phyloP scores from a whole-genome alignment of 192 early-diverging fungal genomes.

The Coemansia sp. region DNA sequence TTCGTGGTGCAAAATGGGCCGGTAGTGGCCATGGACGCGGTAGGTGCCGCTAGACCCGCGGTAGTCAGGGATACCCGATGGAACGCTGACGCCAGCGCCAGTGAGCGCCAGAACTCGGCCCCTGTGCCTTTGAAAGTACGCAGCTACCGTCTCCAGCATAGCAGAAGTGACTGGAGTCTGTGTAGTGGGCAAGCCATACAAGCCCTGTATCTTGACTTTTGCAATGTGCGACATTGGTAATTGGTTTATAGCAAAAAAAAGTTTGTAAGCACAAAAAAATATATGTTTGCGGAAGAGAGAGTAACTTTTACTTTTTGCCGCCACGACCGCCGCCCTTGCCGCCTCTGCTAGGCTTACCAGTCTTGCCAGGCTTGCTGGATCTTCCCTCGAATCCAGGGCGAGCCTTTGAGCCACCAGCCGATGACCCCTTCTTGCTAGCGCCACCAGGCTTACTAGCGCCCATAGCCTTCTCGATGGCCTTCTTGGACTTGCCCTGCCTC shows the following conservation, averaged over 20 bases:
- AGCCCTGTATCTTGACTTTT: slow-evolving; percentile 43
- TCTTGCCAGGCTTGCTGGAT: background rate
- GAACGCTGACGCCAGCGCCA: slow-evolving; percentile 62
- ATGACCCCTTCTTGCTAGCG: slow-evolving; percentile 5
- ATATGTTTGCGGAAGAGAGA: background rate
- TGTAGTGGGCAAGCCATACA: slow-evolving; percentile 38
- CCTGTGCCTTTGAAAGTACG: slow-evolving; percentile 33
- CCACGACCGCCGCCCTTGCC: slow-evolving; percentile 20
- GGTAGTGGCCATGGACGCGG: slow-evolving; percentile 71
- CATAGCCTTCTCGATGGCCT: slow-evolving; percentile 58
- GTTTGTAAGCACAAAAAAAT: background rate
- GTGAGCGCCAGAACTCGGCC: slow-evolving; percentile 46
- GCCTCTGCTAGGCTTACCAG: slow-evolving; percentile 16
- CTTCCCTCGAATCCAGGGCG: slow-evolving; percentile 56
- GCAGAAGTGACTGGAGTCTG: slow-evolving; percentile 31
- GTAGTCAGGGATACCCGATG: slow-evolving; percentile 83
- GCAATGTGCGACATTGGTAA: slow-evolving; percentile 23
- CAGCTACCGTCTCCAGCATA: slow-evolving; percentile 18
- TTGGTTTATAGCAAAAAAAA: background rate
- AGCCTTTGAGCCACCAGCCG: slow-evolving; percentile 25
- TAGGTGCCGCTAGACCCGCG: slow-evolving; percentile 77
- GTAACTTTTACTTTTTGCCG: background rate
- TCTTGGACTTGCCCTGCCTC: slow-evolving; percentile 71
- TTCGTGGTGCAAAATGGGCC: slow-evolving; percentile 83
- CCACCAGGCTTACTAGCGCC: slow-evolving; percentile 16